Conservation (phyloP, 805 yeast species). For the Yarrowia sp. region DNA sequence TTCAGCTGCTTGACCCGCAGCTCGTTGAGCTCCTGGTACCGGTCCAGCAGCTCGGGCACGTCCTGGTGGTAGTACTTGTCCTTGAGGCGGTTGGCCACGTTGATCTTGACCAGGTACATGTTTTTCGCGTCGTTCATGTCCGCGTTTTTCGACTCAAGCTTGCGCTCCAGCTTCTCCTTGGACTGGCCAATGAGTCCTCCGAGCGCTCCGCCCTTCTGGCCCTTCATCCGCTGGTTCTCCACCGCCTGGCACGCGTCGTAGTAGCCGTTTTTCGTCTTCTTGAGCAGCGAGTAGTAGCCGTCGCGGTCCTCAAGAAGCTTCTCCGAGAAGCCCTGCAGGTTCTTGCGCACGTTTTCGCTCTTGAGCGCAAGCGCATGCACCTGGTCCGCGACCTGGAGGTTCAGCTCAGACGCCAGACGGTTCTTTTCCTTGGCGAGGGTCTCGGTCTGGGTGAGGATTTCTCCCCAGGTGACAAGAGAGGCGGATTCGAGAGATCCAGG, state of each 20-base stretch:
- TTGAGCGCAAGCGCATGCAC: constrained; percentile 52
- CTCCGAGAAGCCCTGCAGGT: constrained; percentile 60
- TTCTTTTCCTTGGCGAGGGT: constrained; percentile 64
- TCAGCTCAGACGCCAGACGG: constrained; percentile 59
- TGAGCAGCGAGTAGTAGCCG: constrained; percentile 53
- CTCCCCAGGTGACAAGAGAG: constrained; percentile 84
- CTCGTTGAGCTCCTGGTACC: constrained; percentile 79
- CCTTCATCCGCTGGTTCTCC: constrained; percentile 75
- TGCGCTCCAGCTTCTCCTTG: constrained; percentile 45
- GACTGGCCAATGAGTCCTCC: constrained; percentile 28
- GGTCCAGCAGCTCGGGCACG: constrained; percentile 83
- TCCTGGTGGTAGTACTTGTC: constrained; percentile 93
- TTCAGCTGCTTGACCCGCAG: constrained; percentile 70
- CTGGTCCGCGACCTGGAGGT: constrained; percentile 59
- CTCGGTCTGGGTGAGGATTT: constrained; percentile 80
- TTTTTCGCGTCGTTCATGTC: constrained; percentile 92
- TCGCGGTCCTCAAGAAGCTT: constrained; percentile 50
- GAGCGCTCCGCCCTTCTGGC: constrained; percentile 47
- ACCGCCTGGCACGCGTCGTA: constrained; percentile 76
- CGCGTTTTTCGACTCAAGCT: constrained; percentile 57
- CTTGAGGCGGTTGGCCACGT: constrained; percentile 82
- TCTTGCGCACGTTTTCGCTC: constrained; percentile 53
- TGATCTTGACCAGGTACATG: constrained; percentile 73
- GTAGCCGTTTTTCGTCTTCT: constrained; percentile 69
- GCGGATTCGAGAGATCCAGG: constrained; percentile 95